These are phyloP conservation scores for Corinectria fuckeliana DNA, from an alignment of 2,329 filamentous ascomycete genomes.

Conservation along the genomic window DNA sequence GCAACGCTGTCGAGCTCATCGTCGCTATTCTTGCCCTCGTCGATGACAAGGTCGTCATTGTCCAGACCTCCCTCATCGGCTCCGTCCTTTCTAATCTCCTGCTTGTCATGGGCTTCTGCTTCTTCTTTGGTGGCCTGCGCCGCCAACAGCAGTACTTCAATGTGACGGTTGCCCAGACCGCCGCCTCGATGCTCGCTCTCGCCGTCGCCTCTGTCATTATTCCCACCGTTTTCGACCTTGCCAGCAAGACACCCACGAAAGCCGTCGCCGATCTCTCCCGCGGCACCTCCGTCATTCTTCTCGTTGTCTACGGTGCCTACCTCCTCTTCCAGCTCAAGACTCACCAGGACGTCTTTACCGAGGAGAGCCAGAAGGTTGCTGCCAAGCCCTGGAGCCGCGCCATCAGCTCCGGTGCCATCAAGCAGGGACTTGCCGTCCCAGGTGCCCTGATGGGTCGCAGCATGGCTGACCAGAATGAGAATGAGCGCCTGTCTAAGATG, in stretches of 20 bases:
- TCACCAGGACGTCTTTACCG: constrained; percentile 80
- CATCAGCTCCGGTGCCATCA: constrained; percentile 43
- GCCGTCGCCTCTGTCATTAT: constrained; percentile 85
- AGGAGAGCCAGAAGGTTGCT: constrained; percentile 77
- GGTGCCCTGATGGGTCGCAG: constrained; percentile 48
- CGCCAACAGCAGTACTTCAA: constrained; percentile 89
- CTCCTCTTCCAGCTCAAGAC: constrained; percentile 92
- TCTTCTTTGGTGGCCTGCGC: constrained; percentile 84
- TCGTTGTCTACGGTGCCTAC: constrained; percentile 83
- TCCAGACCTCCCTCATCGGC: constrained; percentile 91
- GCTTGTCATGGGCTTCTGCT: constrained; percentile 89
- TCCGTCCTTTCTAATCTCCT: constrained; percentile 91
- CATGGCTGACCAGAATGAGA: constrained; percentile 44
- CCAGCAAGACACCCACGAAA: constrained; percentile 47
- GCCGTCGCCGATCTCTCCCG: constrained; percentile 71
- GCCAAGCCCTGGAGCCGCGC: constrained; percentile 56
- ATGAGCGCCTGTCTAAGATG: constrained; percentile 53
- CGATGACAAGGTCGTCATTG: constrained; percentile 78
- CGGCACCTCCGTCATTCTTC: constrained; percentile 78
- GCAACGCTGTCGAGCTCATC: constrained; percentile 90
- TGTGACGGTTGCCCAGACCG: constrained; percentile 88
- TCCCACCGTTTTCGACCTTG: constrained; percentile 80
- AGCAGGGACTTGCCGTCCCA: constrained; percentile 49
- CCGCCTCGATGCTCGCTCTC: constrained; percentile 79
- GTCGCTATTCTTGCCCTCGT: constrained; percentile 84